Conservation (phyloP, 1,284 basidiomycete species). For the Ceratobasidium sp. region DNA sequence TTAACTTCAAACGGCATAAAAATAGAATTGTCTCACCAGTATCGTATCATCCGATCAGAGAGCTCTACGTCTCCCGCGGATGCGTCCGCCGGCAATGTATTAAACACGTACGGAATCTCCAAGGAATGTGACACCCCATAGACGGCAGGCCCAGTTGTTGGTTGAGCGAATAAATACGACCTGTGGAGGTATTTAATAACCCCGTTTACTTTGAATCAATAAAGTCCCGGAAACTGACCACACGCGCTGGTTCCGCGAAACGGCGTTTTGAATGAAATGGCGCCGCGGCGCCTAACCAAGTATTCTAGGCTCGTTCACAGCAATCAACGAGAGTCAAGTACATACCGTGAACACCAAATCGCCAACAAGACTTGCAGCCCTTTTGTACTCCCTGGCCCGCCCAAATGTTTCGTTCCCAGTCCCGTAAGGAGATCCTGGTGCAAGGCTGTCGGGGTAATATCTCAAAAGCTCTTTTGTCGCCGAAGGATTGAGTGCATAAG, state of each 20-base stretch:
- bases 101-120: slow-evolving; percentile 4
- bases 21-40: not conserved
- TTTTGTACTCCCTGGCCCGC: not conserved
- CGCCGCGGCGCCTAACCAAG: not conserved
- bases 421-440: slow-evolving; percentile 22
- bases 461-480: not conserved
- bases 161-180: slow-evolving; percentile 8
- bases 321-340: too few relatives aligned
- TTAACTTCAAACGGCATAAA: too few relatives aligned
- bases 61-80: not conserved
- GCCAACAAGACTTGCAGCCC: slow-evolving; percentile 4
- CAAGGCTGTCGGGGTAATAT: slow-evolving; percentile 16
- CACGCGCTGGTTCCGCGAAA: not conserved
- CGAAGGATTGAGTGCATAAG: not conserved
- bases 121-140: slow-evolving; percentile 1
- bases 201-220: too few relatives aligned
- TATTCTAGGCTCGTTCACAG: too few relatives aligned
- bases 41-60: not conserved
- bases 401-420: slow-evolving; percentile 22
- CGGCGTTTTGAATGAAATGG: not conserved
- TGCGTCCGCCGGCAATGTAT: not conserved
- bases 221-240: not conserved
- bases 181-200: not conserved
- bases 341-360: not conserved
- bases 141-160: not conserved